These are phyloP conservation scores for Rachicladosporium sp. DNA, from an alignment of 2,329 filamentous ascomycete species.

Conservation along the genomic window DNA sequence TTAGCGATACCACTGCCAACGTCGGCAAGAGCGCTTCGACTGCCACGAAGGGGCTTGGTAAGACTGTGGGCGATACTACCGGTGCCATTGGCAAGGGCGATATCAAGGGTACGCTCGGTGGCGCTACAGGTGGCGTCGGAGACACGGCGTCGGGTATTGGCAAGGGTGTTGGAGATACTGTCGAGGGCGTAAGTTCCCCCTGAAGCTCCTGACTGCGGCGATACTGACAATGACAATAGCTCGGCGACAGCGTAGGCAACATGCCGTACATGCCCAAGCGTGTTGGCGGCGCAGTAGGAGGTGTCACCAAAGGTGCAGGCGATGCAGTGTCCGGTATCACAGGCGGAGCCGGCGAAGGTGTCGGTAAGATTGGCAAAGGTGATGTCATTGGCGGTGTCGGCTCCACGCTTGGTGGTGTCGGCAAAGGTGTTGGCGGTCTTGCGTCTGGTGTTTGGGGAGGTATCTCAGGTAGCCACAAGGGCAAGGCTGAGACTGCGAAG, in stretches of 20 bases:
- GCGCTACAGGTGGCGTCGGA: conserved; percentile 24
- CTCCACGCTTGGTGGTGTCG: conserved; percentile 29
- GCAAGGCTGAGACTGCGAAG: conserved; percentile 7
- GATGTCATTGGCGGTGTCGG: conserved; percentile 33
- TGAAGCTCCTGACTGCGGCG: too few relatives aligned
- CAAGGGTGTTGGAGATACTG: conserved; percentile 14
- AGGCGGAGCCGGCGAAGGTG: conserved; percentile 31
- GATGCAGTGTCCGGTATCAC: conserved; percentile 30
- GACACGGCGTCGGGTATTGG: conserved; percentile 24
- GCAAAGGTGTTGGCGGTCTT: conserved; percentile 18
- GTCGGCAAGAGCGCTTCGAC: conserved; percentile 30
- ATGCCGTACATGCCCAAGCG: conserved; percentile 21
- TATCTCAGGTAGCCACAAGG: conserved; percentile 15
- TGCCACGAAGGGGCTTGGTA: conserved; percentile 30
- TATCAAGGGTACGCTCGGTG: conserved; percentile 26
- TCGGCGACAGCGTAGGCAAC: conserved; percentile 26
- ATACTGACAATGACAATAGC: too few relatives aligned
- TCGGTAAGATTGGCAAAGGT: conserved; percentile 32
- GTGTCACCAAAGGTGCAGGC: conserved; percentile 30
- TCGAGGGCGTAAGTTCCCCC: conserved; percentile 10
- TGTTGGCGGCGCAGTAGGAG: conserved; percentile 29
- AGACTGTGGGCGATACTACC: conserved; percentile 33
- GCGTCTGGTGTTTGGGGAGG: conserved; percentile 21
- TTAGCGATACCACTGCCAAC: conserved; percentile 28
- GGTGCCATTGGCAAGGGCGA: conserved; percentile 28